Percentiles rank a stretch among this genome's conserved stretches.
Conservation (phyloP, 2,329 filamentous ascomycete genomes). For the Sporothrix brunneoviolacea region DNA sequence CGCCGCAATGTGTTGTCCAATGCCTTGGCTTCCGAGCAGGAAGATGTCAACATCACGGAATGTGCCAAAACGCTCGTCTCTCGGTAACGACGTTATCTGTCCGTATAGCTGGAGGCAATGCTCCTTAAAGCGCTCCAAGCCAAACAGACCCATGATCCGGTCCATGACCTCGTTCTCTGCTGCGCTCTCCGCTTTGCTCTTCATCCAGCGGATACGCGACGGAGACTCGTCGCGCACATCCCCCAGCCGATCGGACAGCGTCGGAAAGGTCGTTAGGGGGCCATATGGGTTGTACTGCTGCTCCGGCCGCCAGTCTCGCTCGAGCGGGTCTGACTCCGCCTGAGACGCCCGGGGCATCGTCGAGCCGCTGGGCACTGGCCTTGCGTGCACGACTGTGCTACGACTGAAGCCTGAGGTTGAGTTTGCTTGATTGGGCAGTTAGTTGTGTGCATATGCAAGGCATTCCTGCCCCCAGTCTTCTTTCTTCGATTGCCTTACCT, state of each 20-base stretch:
- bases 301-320: neutral
- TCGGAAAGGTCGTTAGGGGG: neutral
- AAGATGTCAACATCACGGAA: neutral
- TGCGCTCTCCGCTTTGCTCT: neutral
- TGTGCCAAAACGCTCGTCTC: neutral
- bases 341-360: too few species aligned
- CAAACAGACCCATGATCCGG: neutral
- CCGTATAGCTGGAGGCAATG: neutral
- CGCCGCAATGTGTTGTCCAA: neutral
- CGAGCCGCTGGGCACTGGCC: too few species aligned
- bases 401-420: too few species aligned
- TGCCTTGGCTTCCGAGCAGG: neutral
- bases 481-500: too few species aligned
- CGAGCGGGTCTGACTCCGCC: too few species aligned
- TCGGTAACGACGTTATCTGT: neutral
- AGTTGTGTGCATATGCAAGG: too few species aligned
- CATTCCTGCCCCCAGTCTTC: too few species aligned
- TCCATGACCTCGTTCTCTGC: neutral
- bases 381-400: too few species aligned
- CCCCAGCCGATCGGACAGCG: neutral
- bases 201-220: neutral
- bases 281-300: neutral
- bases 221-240: neutral
- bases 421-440: too few species aligned
- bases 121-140: neutral